These are phyloP conservation scores for Calonectria montana DNA, from an alignment of 2,329 filamentous ascomycete species.

Conservation along the genomic window DNA sequence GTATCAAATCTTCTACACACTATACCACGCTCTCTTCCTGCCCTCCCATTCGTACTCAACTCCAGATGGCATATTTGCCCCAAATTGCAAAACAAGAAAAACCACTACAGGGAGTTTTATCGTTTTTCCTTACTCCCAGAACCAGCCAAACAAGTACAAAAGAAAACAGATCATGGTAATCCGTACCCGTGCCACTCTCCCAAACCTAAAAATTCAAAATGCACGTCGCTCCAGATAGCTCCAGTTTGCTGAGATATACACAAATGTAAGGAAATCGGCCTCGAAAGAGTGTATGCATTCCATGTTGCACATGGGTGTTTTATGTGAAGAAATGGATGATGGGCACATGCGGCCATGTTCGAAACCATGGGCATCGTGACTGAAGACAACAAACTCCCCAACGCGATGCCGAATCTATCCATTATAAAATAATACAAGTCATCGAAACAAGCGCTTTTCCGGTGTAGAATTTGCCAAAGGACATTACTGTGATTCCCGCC, in stretches of 20 bases:
- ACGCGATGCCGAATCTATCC: constrained; percentile 19
- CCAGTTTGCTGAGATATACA: constrained; percentile 8
- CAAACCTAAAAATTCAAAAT: not conserved
- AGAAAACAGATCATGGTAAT: not conserved
- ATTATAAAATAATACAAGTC: constrained; percentile 23
- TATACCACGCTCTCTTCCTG: not conserved
- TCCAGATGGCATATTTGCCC: not conserved
- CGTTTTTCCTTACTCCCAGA: constrained; percentile 16
- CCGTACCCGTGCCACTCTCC: not conserved
- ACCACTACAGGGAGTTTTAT: not conserved
- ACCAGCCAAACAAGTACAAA: not conserved
- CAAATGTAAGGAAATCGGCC: not conserved
- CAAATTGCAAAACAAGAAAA: not conserved
- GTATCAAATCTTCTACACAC: constrained; percentile 20
- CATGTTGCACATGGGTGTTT: constrained; percentile 3
- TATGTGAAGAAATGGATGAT: constrained; percentile 15
- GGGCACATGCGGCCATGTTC: constrained; percentile 5
- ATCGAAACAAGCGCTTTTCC: constrained; percentile 7
- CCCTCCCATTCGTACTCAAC: not conserved
- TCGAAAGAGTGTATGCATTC: constrained; percentile 14
- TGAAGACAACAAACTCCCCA: not conserved
- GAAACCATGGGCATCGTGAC: not conserved
- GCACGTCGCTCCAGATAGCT: constrained; percentile 10
- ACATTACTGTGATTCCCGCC: not conserved
- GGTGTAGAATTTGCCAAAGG: not conserved